These are phyloP conservation scores for Spathaspora girioi DNA, from an alignment of 805 yeast species.

Conservation along the genomic window DNA sequence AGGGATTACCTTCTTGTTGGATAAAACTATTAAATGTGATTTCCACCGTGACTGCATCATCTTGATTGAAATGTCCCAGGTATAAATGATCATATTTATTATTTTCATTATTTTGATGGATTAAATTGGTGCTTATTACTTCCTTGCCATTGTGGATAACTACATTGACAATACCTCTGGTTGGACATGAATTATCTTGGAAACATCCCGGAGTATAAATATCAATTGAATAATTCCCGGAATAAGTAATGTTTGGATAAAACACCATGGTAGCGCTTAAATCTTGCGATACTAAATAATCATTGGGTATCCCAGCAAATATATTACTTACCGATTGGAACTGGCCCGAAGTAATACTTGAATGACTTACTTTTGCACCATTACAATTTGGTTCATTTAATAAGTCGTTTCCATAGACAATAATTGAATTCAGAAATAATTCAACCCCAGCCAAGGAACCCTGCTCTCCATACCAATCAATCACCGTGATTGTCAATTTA, in stretches of 20 bases:
- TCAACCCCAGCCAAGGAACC: slow-evolving; percentile 75
- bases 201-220: slow-evolving; percentile 87
- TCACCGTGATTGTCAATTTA: slow-evolving; percentile 58
- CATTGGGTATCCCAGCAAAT: slow-evolving; percentile 6
- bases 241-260: slow-evolving; percentile 63
- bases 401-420: slow-evolving; percentile 71
- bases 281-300: slow-evolving; percentile 31
- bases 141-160: slow-evolving; percentile 51
- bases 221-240: slow-evolving; percentile 72
- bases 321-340: slow-evolving; percentile 25
- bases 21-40: background rate
- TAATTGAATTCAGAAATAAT: slow-evolving; percentile 56
- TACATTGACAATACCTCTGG: slow-evolving; percentile 77
- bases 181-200: slow-evolving; percentile 59
- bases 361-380: slow-evolving; percentile 4
- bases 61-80: slow-evolving; percentile 53
- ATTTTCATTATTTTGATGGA: slow-evolving; percentile 78
- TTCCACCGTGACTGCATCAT: slow-evolving; percentile 25
- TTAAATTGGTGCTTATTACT: slow-evolving; percentile 36
- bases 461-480: slow-evolving; percentile 63
- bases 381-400: slow-evolving; percentile 67
- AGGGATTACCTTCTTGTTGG: slow-evolving; percentile 21
- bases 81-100: slow-evolving; percentile 78
- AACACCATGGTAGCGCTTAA: slow-evolving; percentile 44
- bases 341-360: slow-evolving; percentile 13